phyloP scores from a whole-genome alignment of 192 early-diverging fungal species.

The Kappamyces sp. region DNA sequence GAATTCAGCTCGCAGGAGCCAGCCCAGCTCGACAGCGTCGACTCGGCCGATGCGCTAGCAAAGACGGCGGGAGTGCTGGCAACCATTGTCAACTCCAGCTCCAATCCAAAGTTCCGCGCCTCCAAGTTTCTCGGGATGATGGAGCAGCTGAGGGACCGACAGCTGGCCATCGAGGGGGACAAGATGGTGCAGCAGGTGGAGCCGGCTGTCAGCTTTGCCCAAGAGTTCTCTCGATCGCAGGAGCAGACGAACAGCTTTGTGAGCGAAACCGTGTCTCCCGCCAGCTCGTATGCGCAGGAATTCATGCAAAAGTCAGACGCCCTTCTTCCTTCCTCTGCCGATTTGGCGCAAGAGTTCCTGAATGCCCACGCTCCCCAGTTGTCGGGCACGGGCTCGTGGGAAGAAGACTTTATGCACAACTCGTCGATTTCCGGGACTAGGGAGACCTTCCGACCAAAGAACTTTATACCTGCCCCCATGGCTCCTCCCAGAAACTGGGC shows the following conservation, averaged over 20 bases:
- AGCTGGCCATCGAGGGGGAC: constrained; percentile 82
- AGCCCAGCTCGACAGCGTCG: constrained; percentile 18
- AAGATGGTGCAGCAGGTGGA: constrained; percentile 66
- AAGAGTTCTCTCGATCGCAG: constrained; percentile 4
- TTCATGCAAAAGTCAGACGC: too few species aligned
- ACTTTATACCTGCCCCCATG: too few species aligned
- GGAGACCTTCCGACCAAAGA: too few species aligned
- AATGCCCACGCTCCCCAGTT: neutral
- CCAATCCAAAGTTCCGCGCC: constrained; percentile 89
- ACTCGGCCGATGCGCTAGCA: constrained; percentile 63
- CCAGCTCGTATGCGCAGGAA: too few species aligned
- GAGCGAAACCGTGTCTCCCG: too few species aligned
- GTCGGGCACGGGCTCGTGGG: too few species aligned
- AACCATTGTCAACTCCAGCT: constrained; percentile 61
- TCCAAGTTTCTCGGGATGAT: constrained; percentile 92
- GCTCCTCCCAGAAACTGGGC: too few species aligned
- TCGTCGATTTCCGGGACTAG: too few species aligned
- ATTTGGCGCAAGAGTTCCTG: neutral
- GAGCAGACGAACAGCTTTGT: constrained; percentile 34
- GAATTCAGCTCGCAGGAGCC: constrained; percentile 44
- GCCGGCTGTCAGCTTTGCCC: neutral
- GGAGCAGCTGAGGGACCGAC: constrained; percentile 81
- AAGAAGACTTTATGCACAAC: too few species aligned
- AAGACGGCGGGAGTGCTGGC: constrained; percentile 76
- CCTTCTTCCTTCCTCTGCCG: too few species aligned